Evolutionary conservation across 2,329 filamentous ascomycete species (phyloP).

Genomic region (Botrytis elliptica): DNA sequence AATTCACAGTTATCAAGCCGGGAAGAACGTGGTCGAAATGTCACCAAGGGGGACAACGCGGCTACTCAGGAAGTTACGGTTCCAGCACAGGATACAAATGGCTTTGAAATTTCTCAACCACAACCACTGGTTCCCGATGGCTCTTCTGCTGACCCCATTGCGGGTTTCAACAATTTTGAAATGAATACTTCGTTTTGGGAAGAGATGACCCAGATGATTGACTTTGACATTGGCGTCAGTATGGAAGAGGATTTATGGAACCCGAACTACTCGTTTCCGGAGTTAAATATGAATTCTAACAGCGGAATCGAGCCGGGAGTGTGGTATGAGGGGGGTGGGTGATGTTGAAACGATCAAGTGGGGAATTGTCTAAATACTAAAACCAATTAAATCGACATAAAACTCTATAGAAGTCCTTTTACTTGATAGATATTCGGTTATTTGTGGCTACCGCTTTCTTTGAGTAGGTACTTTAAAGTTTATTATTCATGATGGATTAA

Average conservation of each 20-base stretch:
- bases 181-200: conserved; percentile 11
- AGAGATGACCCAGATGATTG: conserved; percentile 13
- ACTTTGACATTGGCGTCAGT: conserved; percentile 3
- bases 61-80: not conserved
- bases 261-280: not conserved
- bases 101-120: not conserved
- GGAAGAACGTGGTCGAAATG: too few species aligned
- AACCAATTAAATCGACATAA: not conserved
- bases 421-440: not conserved
- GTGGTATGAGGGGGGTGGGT: not conserved
- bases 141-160: not conserved
- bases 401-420: too few species aligned
- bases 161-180: not conserved
- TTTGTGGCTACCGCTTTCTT: not conserved
- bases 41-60: not conserved
- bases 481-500: not conserved
- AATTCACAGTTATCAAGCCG: not conserved
- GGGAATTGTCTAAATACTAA: not conserved
- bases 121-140: not conserved
- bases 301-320: not conserved
- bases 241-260: conserved; percentile 11
- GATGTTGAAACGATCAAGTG: not conserved
- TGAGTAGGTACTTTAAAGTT: not conserved
- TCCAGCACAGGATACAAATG: not conserved
- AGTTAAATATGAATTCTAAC: not conserved